Base-by-base conservation (phyloP, 108 stramenopile genomes). In the Cyclotella cryptica region DNA sequence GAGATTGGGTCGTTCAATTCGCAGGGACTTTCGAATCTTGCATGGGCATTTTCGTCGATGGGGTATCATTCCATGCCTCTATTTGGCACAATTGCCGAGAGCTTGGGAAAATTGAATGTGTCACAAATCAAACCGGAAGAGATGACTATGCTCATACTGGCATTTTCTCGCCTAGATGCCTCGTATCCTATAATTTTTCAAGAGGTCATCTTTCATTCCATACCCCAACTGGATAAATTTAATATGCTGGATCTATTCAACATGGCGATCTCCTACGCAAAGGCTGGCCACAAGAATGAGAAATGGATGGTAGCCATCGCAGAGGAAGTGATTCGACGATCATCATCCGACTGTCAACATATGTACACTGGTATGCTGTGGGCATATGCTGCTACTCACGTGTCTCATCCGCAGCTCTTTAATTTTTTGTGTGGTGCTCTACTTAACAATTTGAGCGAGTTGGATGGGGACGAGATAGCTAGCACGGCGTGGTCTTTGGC, bases 401-500 rank as follows among this genome's bases (percentile, higher is more conserved):
- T 72, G 29, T 65, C 75, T 29, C 30, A 58, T 46, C 75, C 49
- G 7, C 29, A 60, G 14, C 66, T 83, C 35, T 61, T 77, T 19
- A 26, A 73, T 30, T 42, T 44, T 15, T 58, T 83, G 1, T 40
- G 71, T 10, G 21, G 55, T 45, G 42, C 53, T 53, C 55, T 62
- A 9, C 35, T 74, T 35, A 61, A 22, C 5, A n/a, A 55, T 17
- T 69, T 58, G 22, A 66, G 40, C 46, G 14, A 41, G 28, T 51
- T 81, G 19, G 64, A 70, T 28, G 39, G 66, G 26, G 45, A 83
- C 15, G 58, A 72, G 43, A 42, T 83, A 24, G 82, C 82, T 15
- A 83, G 82, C 55, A 58, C 72, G 17, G 82, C 82, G 29, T 83
- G 82, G 82, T 83, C 82, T 22, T 83, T 83, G 64, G 75, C 71